Percentiles rank a stretch among this genome's conserved stretches.
These are phyloP conservation scores for Sporothrix euskadiensis DNA, from an alignment of 2,329 filamentous ascomycete genomes.

Conservation along the genomic window DNA sequence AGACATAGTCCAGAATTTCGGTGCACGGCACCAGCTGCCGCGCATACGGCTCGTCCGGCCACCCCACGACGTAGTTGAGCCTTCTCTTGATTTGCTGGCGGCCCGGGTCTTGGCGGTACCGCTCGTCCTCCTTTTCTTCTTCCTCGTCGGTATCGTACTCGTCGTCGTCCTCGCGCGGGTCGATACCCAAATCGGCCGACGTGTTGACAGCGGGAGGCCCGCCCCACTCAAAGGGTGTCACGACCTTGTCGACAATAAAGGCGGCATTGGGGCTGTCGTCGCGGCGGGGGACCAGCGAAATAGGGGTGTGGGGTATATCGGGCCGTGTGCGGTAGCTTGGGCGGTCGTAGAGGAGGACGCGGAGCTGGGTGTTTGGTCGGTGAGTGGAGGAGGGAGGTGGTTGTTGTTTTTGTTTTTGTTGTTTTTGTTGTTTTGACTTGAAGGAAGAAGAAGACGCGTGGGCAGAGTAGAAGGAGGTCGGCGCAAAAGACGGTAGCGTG, in stretches of 20 bases:
- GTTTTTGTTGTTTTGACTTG: background rate
- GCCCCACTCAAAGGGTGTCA: conserved; percentile 43
- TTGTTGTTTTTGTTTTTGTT: background rate
- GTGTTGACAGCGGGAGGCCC: background rate
- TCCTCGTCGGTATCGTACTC: conserved; percentile 25
- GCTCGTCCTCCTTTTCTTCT: conserved; percentile 7
- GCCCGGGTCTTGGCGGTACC: conserved; percentile 31
- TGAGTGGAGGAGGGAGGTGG: too few relatives aligned
- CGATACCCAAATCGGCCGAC: background rate
- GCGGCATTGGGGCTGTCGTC: conserved; percentile 53
- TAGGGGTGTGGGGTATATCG: conserved; percentile 50
- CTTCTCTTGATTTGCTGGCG: conserved; percentile 41
- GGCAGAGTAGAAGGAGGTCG: background rate
- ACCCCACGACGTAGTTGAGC: conserved; percentile 57
- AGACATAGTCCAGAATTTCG: conserved; percentile 59
- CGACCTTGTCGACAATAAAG: conserved; percentile 57
- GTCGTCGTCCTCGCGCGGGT: background rate
- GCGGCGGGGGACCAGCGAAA: conserved; percentile 51
- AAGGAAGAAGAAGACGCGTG: background rate
- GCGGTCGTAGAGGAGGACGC: conserved; percentile 40
- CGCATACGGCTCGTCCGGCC: conserved; percentile 52
- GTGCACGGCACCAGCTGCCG: conserved; percentile 49
- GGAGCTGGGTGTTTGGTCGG: conserved; percentile 30
- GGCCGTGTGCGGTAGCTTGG: conserved; percentile 48
- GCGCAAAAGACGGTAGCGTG: background rate